Base-by-base conservation (phyloP, 306 rosid species). In the Vigna unguiculata region DNA sequence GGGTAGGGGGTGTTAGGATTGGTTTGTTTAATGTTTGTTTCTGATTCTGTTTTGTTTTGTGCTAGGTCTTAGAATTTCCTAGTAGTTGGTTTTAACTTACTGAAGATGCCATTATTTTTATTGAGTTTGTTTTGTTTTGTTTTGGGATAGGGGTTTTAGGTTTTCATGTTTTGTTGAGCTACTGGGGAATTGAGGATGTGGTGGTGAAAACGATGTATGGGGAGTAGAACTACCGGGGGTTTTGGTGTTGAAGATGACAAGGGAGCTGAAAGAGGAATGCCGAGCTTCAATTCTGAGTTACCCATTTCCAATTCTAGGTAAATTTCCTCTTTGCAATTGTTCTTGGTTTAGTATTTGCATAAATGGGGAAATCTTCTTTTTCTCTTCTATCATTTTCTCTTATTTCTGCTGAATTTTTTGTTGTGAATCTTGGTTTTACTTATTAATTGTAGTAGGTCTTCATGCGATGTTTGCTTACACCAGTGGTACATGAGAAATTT, bases 211-310 rank as follows among this genome's bases (percentile, higher is more conserved):
- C 81, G 78, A 53, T 78, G 81, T 49, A 78, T 81, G 82, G 72
- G 82, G 64, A 78, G 83, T 83, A 62, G 84, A 75, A 47, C 64
- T 58, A 58, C 49, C 19, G 40, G 82, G 55, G 48, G 57, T 75
- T 80, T 83, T 40, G 52, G 71, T 76, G 78, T 51, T 78, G 86
- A 86, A 86, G 84, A 86, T 86, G 90, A 83, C 78, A 81, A 72
- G 54, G 81, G 81, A 72, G 60, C 85, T 11, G 69, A 76, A 76
- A 78, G 81, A 79, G 82, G 78, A 57, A 87, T 87, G 88, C 88
- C 86, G 69, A 81, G 86, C 84, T 84, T 84, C 55, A 75, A 84
- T 84, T 81, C 86, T 41, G 85, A 79, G 68, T 52, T 73, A 21
- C 78, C 85, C 59, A 19, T 77, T 68, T 49, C 75, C 38, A 79